Evolutionary conservation across 805 yeast species (phyloP).

Genomic region (Ogataea zsoltii): DNA sequence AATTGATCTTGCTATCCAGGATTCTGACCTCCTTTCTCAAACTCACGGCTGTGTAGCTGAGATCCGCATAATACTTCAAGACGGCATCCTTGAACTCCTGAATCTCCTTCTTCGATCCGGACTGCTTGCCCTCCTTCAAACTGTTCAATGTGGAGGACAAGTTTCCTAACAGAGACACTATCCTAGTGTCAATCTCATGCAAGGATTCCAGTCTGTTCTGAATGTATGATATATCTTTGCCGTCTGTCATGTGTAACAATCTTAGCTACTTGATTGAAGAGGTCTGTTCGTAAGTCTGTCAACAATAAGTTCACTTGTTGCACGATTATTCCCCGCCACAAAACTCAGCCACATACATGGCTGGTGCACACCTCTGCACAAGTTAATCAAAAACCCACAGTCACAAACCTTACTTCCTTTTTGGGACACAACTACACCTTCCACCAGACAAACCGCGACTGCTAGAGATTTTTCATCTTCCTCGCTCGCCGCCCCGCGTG

Average conservation of each 20-base stretch:
- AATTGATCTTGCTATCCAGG: conserved; percentile 60
- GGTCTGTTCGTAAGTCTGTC: too few relatives aligned
- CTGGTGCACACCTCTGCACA: conserved; percentile 2
- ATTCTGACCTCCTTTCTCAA: conserved; percentile 66
- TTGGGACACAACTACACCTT: conserved; percentile 1
- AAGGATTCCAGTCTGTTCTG: conserved; percentile 54
- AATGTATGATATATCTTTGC: conserved; percentile 35
- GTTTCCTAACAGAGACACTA: conserved; percentile 52
- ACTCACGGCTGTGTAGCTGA: conserved; percentile 59
- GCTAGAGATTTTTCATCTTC: background rate
- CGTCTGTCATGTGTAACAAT: conserved; percentile 1
- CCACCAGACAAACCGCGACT: background rate
- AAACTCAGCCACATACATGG: background rate
- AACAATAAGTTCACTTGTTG: too few relatives aligned
- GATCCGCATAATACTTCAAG: conserved; percentile 48
- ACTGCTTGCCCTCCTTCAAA: conserved; percentile 35
- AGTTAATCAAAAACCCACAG: background rate
- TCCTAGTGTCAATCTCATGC: conserved; percentile 49
- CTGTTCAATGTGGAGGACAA: conserved; percentile 49
- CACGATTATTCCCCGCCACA: background rate
- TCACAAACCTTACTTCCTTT: conserved; percentile 1
- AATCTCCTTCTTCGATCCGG: conserved; percentile 27
- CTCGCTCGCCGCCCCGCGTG: background rate
- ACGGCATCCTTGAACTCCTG: conserved; percentile 46
- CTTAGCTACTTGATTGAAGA: background rate